Evolutionary conservation across 2,329 filamentous ascomycete species (phyloP), one percentile per base, ranked within the genome.

Genomic region (Rachicladosporium sp.): DNA sequence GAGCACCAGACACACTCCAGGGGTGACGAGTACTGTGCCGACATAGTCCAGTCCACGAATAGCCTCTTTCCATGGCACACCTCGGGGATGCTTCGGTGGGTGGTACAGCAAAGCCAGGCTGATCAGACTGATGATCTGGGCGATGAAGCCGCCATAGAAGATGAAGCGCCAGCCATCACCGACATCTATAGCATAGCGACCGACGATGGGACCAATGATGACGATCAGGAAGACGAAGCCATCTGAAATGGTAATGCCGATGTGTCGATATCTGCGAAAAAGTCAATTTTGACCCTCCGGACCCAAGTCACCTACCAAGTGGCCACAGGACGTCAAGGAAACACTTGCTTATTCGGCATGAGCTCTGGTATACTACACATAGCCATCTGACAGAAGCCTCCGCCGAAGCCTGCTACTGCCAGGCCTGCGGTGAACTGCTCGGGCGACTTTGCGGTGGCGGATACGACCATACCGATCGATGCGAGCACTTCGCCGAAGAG

Each of bases 101-200:
- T 55, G 58, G 47, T 64, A 65, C 31, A 58, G 52, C 36, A 67
- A 47, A 35, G 55, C 59, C 2, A 69, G 52, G 1, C 65, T 64
- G 6, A 62, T 34, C 43, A 66, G 64, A 4, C 63, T 67, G 11
- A 68, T 55, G 29, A 61, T 57, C 30, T 64, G 60, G 11, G 57
- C 57, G 34, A 68, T 62, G n/a, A 64, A 61, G 1, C 63, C 58
- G 1, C 52, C 60, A 42, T 65, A 68, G 46, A 68, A 70, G 33
- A 68, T 60, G 61, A 64, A 68, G 33, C 58, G 51, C 67, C 67
- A 70, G 13, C 35, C 23, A 4, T 58, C 53, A 3, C 52, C 57
- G 31, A 55, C 43, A 37, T 62, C 51, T 29, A 57, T 60, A 2
- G 61, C 63, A 45, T 62, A 69, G 6, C 65, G 51, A n/a, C 61